Evolutionary conservation across 2,329 filamentous ascomycete genomes (phyloP).

Genomic region (Macrophomina phaseolina): DNA sequence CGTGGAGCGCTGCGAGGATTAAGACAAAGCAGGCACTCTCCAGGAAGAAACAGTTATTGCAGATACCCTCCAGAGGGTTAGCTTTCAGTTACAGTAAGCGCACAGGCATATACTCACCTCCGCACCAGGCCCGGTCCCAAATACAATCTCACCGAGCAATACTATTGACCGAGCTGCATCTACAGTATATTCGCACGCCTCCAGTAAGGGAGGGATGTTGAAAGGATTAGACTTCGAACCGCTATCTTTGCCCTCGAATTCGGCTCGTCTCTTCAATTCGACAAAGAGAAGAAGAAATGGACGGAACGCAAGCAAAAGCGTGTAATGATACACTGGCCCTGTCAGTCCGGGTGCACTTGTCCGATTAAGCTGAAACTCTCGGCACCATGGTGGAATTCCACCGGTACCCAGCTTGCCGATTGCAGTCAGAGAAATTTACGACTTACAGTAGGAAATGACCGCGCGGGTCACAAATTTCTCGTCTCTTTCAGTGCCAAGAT

Average conservation of each 20-base stretch:
- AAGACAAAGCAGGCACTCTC: conserved; percentile 26
- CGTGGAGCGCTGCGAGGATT: conserved; percentile 24
- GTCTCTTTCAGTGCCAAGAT: conserved; percentile 9
- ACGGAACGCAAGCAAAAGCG: conserved; percentile 20
- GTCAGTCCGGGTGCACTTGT: not conserved
- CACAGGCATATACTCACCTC: not conserved
- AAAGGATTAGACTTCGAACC: conserved; percentile 23
- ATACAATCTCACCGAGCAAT: conserved; percentile 14
- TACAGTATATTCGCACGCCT: conserved; percentile 24
- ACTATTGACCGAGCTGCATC: conserved; percentile 26
- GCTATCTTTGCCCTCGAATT: conserved; percentile 8
- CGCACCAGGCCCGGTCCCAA: conserved; percentile 8
- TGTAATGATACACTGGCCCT: conserved; percentile 20
- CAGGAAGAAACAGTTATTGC: conserved; percentile 27
- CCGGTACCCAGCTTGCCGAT: too few species aligned
- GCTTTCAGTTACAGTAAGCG: not conserved
- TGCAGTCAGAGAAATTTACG: not conserved
- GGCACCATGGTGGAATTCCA: not conserved
- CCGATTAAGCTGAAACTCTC: not conserved
- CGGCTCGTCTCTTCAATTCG: conserved; percentile 23
- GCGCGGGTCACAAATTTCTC: conserved; percentile 15
- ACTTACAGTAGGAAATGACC: conserved; percentile 23
- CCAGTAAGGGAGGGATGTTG: conserved; percentile 23
- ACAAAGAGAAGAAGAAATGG: conserved; percentile 26
- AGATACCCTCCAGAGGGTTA: conserved; percentile 1